These are phyloP conservation scores for Mycena vulgaris DNA, from an alignment of 768 basidiomycete genomes.

Conservation along the genomic window DNA sequence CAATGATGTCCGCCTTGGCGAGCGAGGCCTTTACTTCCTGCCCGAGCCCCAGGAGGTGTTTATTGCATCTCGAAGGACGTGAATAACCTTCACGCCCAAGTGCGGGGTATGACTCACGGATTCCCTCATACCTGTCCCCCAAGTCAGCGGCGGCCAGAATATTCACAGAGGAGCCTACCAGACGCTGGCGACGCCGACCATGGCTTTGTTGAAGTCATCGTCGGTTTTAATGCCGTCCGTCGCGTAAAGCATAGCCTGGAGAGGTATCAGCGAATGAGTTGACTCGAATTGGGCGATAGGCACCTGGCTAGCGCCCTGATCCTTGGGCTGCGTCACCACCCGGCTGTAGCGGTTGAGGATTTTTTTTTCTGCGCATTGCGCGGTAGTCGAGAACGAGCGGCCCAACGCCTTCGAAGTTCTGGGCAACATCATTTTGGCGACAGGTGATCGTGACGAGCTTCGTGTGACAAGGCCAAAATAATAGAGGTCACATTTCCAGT, in stretches of 20 bases:
- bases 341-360: slow-evolving; percentile 83
- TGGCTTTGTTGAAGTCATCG: slow-evolving; percentile 92
- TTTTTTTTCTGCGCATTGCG: slow-evolving; percentile 57
- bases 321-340: slow-evolving; percentile 90
- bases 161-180: slow-evolving; percentile 73
- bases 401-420: slow-evolving; percentile 23
- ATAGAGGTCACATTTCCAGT: too few species aligned
- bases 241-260: slow-evolving; percentile 98
- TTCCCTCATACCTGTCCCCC: slow-evolving; percentile 92
- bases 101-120: slow-evolving; percentile 76
- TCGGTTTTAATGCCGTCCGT: slow-evolving; percentile 90
- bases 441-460: neutral
- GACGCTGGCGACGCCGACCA: slow-evolving; percentile 97
- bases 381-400: slow-evolving; percentile 44
- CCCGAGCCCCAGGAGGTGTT: slow-evolving; percentile 91
- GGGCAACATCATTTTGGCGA: slow-evolving; percentile 1
- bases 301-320: slow-evolving; percentile 96
- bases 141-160: slow-evolving; percentile 35
- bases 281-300: slow-evolving; percentile 18
- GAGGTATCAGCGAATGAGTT: slow-evolving; percentile 31
- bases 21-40: slow-evolving; percentile 90
- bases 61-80: slow-evolving; percentile 83
- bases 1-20: slow-evolving; percentile 78
- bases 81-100: neutral
- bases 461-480: too few species aligned